Percentiles rank a stretch among this genome's conserved stretches.
These are phyloP conservation scores for Exobasidium rhododendri DNA, from an alignment of 1,284 basidiomycete species.

Conservation along the genomic window DNA sequence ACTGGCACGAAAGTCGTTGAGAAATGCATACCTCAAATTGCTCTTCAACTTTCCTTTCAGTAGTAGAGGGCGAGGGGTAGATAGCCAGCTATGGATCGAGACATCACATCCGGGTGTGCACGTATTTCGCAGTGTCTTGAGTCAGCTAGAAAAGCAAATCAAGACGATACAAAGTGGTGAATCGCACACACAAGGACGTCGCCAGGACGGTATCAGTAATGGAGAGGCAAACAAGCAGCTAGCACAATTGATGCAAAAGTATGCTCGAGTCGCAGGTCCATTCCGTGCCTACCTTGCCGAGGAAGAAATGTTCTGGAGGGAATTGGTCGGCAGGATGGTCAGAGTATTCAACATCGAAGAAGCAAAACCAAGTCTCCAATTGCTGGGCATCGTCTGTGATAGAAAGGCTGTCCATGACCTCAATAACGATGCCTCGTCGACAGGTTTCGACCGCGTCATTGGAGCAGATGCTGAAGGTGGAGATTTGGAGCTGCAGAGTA, in stretches of 20 bases:
- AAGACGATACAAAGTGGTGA: neutral
- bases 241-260: conserved; percentile 2
- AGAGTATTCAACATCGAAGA: conserved; percentile 43
- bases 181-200: too few relatives aligned
- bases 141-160: conserved; percentile 31
- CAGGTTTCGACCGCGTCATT: conserved; percentile 17
- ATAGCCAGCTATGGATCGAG: conserved; percentile 43
- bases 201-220: neutral
- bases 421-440: neutral
- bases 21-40: conserved; percentile 47
- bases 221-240: conserved; percentile 11
- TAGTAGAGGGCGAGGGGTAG: conserved; percentile 34
- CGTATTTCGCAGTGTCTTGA: conserved; percentile 33
- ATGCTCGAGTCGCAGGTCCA: conserved; percentile 14
- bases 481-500: conserved; percentile 25
- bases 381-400: conserved; percentile 35
- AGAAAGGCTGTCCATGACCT: neutral
- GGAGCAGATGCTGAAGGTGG: conserved; percentile 9
- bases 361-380: conserved; percentile 28
- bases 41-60: conserved; percentile 46
- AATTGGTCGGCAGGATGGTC: conserved; percentile 37
- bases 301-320: conserved; percentile 45
- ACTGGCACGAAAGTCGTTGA: conserved; percentile 38
- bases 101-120: conserved; percentile 46
- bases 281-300: conserved; percentile 40